Conservation (phyloP, 768 basidiomycete genomes). For the Podaxis sp. region DNA sequence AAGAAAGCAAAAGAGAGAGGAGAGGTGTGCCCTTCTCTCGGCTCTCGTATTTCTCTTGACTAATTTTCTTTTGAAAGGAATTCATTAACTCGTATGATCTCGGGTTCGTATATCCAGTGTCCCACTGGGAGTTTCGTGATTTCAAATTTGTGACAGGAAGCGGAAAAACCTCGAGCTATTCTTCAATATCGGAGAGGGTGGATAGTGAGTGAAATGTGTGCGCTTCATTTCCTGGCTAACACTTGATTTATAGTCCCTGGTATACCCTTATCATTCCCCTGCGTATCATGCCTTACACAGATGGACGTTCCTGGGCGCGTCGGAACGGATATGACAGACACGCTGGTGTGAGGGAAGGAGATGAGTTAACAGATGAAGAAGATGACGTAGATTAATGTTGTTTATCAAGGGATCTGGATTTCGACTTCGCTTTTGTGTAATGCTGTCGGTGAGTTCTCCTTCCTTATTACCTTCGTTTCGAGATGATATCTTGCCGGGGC, state of each 20-base stretch:
- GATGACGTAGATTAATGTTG: slow-evolving; percentile 32
- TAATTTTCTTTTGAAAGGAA: slow-evolving; percentile 32
- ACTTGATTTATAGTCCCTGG: slow-evolving; percentile 45
- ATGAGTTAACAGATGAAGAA: slow-evolving; percentile 87
- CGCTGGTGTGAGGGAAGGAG: slow-evolving; percentile 61
- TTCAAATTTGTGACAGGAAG: slow-evolving; percentile 28
- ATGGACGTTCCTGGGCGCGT: slow-evolving; percentile 81
- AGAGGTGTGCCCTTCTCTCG: slow-evolving; percentile 43
- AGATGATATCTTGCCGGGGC: slow-evolving; percentile 80
- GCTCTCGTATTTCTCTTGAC: not conserved
- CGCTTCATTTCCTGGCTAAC: not conserved
- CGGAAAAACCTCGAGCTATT: slow-evolving; percentile 73
- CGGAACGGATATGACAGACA: slow-evolving; percentile 59
- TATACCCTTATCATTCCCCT: slow-evolving; percentile 83
- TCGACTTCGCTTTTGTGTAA: slow-evolving; percentile 4
- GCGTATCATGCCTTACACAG: slow-evolving; percentile 74
- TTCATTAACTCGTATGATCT: slow-evolving; percentile 93
- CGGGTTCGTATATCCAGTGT: slow-evolving; percentile 43
- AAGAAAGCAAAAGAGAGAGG: slow-evolving; percentile 63
- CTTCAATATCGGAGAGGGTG: slow-evolving; percentile 77
- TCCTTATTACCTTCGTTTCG: slow-evolving; percentile 8
- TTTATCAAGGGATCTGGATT: not conserved
- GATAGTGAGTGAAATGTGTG: slow-evolving; percentile 61
- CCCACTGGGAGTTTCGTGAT: not conserved
- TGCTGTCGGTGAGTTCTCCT: slow-evolving; percentile 16